Evolutionary conservation across 495 filamentous ascomycete genomes (phyloP).

Genomic region (Neurospora terricola): DNA sequence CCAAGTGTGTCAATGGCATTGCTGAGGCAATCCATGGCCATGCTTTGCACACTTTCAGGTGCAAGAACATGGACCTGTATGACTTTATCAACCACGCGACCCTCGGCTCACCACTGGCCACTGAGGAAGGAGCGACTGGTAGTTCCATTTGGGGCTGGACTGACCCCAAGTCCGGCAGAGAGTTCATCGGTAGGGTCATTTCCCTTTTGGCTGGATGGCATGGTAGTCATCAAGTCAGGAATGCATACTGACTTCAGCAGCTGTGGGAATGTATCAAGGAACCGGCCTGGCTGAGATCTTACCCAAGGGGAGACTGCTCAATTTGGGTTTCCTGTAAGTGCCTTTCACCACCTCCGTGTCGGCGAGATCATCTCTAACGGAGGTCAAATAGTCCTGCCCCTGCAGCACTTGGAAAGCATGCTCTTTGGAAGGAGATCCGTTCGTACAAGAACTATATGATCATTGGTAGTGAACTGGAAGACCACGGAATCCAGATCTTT

Average conservation of each 20-base stretch:
- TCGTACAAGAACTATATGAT: constrained; percentile 32
- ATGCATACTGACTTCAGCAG: not conserved
- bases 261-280: not conserved
- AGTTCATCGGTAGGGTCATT: not conserved
- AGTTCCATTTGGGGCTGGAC: constrained; percentile 2
- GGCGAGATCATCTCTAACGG: not conserved
- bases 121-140: constrained; percentile 31
- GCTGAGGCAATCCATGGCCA: constrained; percentile 28
- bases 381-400: not conserved
- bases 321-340: constrained; percentile 36
- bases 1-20: constrained; percentile 34
- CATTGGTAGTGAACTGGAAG: constrained; percentile 40
- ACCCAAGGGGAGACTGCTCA: constrained; percentile 32
- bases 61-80: constrained; percentile 41
- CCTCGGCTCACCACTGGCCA: constrained; percentile 29
- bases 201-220: no score
- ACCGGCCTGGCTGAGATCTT: constrained; percentile 42
- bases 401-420: not conserved
- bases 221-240: no score
- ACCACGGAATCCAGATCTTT: constrained; percentile 44
- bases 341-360: not conserved
- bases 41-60: constrained; percentile 35
- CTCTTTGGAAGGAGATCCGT: constrained; percentile 26
- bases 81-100: constrained; percentile 28
- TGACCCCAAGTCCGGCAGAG: not conserved